These are phyloP conservation scores for Ophiognomonia clavigignenti-juglandacearum DNA, from an alignment of 2,329 filamentous ascomycete genomes.

Conservation along the genomic window DNA sequence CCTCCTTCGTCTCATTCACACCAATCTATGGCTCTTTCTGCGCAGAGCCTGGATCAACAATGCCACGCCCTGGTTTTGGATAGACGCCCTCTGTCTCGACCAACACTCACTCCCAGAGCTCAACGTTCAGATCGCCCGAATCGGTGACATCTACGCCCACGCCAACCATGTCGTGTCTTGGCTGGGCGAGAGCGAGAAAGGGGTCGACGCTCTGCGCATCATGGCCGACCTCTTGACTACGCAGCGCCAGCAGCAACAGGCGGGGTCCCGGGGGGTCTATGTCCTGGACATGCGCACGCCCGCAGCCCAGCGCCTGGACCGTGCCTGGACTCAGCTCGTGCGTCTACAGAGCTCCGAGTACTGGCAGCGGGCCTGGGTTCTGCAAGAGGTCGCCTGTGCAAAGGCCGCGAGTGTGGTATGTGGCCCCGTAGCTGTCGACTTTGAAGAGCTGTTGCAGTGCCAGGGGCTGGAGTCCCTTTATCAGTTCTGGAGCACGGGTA, in stretches of 20 bases:
- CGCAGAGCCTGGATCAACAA: constrained; percentile 1
- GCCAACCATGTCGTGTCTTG: constrained; percentile 4
- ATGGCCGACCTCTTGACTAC: background rate
- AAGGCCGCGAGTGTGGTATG: background rate
- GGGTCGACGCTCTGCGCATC: background rate
- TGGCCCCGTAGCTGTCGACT: background rate
- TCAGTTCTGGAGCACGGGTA: background rate
- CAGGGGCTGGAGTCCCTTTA: background rate
- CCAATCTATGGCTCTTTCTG: constrained; percentile 4
- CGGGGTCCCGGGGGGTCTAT: background rate
- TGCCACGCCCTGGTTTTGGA: background rate
- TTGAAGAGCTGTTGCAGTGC: background rate
- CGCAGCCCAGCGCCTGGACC: background rate
- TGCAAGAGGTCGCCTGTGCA: constrained; percentile 3
- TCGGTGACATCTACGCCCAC: constrained; percentile 3
- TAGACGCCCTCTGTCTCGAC: constrained; percentile 5
- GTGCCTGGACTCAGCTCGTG: background rate
- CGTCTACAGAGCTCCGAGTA: background rate
- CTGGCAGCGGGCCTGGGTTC: constrained; percentile 3
- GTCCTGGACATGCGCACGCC: background rate
- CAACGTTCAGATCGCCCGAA: constrained; percentile 1
- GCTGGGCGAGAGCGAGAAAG: background rate
- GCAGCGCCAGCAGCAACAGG: no score
- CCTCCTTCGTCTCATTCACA: background rate
- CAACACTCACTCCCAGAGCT: constrained; percentile 1